A percentile compares a stretch with the other conserved stretches of the same genome.
Evolutionary conservation across 768 basidiomycete species (phyloP).

Genomic region (Lactifluus hygrophoroides): DNA sequence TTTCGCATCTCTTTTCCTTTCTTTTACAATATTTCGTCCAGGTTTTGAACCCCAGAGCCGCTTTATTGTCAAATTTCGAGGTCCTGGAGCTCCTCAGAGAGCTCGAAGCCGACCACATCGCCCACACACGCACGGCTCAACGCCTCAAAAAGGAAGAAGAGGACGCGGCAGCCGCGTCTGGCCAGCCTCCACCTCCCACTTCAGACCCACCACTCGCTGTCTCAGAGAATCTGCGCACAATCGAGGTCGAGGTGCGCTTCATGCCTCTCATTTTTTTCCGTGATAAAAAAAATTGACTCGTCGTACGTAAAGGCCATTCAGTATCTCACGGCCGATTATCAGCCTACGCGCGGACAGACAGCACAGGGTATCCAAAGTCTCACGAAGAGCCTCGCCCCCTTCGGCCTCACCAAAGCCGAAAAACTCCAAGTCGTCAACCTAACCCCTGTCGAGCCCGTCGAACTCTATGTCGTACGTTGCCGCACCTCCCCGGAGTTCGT

Average conservation of each 20-base stretch:
- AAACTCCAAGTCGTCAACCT: slow-evolving; percentile 90
- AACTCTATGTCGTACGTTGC: slow-evolving; percentile 76
- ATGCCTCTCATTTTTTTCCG: background rate
- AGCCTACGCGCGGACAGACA: slow-evolving; percentile 60
- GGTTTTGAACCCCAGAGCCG: slow-evolving; percentile 62
- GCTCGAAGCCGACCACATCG: slow-evolving; percentile 65
- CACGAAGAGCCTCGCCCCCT: slow-evolving; percentile 55
- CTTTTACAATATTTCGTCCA: slow-evolving; percentile 23
- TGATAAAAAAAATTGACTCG: too few relatives aligned
- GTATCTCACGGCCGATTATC: slow-evolving; percentile 69
- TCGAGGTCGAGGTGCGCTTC: slow-evolving; percentile 67
- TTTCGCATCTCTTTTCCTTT: background rate
- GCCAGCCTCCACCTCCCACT: slow-evolving; percentile 25
- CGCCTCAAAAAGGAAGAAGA: slow-evolving; percentile 77
- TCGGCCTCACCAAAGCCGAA: slow-evolving; percentile 80
- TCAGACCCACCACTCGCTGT: slow-evolving; percentile 41
- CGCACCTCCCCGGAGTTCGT: background rate
- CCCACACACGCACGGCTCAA: slow-evolving; percentile 58
- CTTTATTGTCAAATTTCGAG: slow-evolving; percentile 86
- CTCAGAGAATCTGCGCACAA: slow-evolving; percentile 73
- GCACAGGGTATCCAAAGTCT: slow-evolving; percentile 55
- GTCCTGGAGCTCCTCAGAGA: slow-evolving; percentile 70
- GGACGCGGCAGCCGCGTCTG: slow-evolving; percentile 26
- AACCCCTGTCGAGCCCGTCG: slow-evolving; percentile 71
- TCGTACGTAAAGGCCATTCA: slow-evolving; percentile 57